These are phyloP conservation scores for Phytophthora pinifolia DNA, from an alignment of 352 stramenopile species.

Conservation along the genomic window DNA sequence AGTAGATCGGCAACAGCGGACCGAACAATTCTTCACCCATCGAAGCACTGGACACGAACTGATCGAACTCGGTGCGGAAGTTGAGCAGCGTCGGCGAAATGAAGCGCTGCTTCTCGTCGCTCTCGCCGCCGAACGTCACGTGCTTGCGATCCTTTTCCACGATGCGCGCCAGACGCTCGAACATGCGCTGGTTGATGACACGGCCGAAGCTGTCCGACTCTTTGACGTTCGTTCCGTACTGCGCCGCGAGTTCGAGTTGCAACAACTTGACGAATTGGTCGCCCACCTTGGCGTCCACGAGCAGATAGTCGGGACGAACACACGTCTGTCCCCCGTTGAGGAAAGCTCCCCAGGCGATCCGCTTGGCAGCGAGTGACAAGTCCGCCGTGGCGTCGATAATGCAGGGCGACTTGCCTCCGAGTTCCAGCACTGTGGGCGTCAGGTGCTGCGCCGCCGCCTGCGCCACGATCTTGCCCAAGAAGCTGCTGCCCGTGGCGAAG, in stretches of 20 bases:
- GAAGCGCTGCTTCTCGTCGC: slow-evolving; percentile 74
- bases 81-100: slow-evolving; percentile 89
- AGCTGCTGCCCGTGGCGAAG: slow-evolving; percentile 73
- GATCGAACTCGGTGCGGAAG: slow-evolving; percentile 58
- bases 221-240: slow-evolving; percentile 57
- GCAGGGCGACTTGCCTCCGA: slow-evolving; percentile 93
- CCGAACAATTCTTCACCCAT: slow-evolving; percentile 97
- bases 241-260: slow-evolving; percentile 32
- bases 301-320: slow-evolving; percentile 92
- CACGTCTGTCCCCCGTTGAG: slow-evolving; percentile 95
- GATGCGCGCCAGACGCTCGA: slow-evolving; percentile 39
- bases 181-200: slow-evolving; percentile 78
- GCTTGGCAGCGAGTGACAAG: slow-evolving; percentile 58
- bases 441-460: slow-evolving; percentile 89
- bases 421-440: slow-evolving; percentile 95
- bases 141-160: slow-evolving; percentile 47
- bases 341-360: slow-evolving; percentile 87
- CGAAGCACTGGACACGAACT: slow-evolving; percentile 47
- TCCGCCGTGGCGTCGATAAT: slow-evolving; percentile 77
- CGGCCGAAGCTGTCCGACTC: slow-evolving; percentile 49
- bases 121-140: slow-evolving; percentile 56
- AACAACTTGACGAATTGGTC: slow-evolving; percentile 55
- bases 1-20: slow-evolving; percentile 92
- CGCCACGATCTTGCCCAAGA: slow-evolving; percentile 91
- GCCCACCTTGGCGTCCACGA: slow-evolving; percentile 86